phyloP scores from a whole-genome alignment of 2,329 filamentous ascomycete genomes.

The Neonectria neomacrospora region DNA sequence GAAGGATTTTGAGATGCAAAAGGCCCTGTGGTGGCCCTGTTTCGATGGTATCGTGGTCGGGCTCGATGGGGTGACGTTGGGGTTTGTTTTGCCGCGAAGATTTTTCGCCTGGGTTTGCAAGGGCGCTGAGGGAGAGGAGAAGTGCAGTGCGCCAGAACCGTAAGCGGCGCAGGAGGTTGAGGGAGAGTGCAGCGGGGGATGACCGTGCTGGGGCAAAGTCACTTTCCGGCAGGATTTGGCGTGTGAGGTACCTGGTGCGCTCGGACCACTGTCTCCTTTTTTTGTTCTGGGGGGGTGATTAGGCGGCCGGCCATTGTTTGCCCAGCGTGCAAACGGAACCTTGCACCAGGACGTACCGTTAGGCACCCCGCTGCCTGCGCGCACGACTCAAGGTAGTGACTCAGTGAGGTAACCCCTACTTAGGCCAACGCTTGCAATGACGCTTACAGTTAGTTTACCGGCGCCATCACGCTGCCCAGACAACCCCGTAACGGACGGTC shows the following conservation, averaged over 20 bases:
- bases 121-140: constrained; percentile 38
- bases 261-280: constrained; percentile 49
- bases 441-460: constrained; percentile 16
- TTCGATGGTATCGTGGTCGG: constrained; percentile 64
- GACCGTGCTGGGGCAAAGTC: constrained; percentile 45
- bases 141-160: constrained; percentile 27
- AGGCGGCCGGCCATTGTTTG: constrained; percentile 9
- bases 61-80: constrained; percentile 67
- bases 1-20: constrained; percentile 62
- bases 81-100: constrained; percentile 65
- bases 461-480: constrained; percentile 12
- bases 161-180: constrained; percentile 23
- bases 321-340: neutral
- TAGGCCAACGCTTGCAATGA: constrained; percentile 21
- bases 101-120: constrained; percentile 60
- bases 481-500: constrained; percentile 19
- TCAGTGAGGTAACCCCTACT: constrained; percentile 12
- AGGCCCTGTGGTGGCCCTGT: constrained; percentile 60
- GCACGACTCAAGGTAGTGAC: constrained; percentile 18
- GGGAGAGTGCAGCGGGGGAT: constrained; percentile 35
- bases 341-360: neutral
- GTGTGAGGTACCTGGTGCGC: constrained; percentile 45
- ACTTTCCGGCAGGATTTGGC: constrained; percentile 36
- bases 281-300: constrained; percentile 25
- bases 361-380: neutral